Evolutionary conservation across 2,329 filamentous ascomycete species (phyloP), one percentile per base, ranked within the genome.

Genomic region (Neonectria neomacrospora): DNA sequence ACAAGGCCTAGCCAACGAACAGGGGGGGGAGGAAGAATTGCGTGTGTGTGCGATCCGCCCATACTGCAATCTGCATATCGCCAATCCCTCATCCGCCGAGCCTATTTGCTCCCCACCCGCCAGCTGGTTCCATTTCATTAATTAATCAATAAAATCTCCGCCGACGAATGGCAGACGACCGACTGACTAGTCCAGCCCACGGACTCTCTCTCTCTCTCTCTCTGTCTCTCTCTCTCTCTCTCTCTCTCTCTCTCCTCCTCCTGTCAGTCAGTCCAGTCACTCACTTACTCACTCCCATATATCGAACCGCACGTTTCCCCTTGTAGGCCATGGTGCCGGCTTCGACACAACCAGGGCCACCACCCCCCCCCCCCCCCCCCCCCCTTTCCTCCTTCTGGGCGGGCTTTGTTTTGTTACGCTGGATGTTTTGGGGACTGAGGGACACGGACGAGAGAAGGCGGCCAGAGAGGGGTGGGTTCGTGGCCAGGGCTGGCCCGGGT

Each of bases 31-130:
- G 28, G 26, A 18, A 50, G 47, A 48, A 32, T n/a, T 50, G 26
- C 47, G 47, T 34, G 34, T 26, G 23, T 3, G 23, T 26, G 23
- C 14, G 26, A 34, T 34, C 32, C 32, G n/a, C 44, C 44, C 44
- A 9, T 47, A 28, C 44, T 23, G 47, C 47, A 32, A 32, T 50
- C 47, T 30, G 47, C 47, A 50, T 32, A 32, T 50, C 47, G 47
- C 47, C 10, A 50, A 34, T 30, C 47, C 47, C n/a, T 50, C 37
- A 10, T 41, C 37, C 11, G 18, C 16, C 11, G 37, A 41, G 37
- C n/a, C 37, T 20, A 41, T 41, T 18, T 18, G n/a, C 37, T 41
- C 2, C n/a, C n/a, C 37, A 18, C n/a, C 2, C 37, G n/a, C 30
- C 11, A 11, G 11, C 34, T 41, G 16, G 3, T 41, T 41, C 2